Base-by-base conservation (phyloP, 805 yeast species). In the Starmera caribaea region DNA sequence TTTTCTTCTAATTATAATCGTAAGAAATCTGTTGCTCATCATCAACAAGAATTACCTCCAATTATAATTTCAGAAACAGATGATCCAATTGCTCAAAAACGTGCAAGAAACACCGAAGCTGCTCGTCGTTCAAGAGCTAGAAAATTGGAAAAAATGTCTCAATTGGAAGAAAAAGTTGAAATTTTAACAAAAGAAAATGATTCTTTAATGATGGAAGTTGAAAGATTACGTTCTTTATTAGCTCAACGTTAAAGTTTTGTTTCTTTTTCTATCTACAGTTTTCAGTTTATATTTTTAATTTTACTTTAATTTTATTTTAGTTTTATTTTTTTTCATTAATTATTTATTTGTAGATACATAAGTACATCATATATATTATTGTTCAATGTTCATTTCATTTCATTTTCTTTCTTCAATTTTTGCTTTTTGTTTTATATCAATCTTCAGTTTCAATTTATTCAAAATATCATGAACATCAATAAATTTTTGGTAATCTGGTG, bases 81-180 rank as follows among this genome's bases (percentile, higher is more conserved):
- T 37, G 95, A 88, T 59, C 75, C 81, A n/a, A 73, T 72, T 41
- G 75, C 86, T 35, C 60, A 83, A 53, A 90, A 90, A 68, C 80
- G 97, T 59, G 97, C 97, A 8, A 80, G 90, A 63, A 90, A 92
- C 73, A 90, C 79, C 37, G 96, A 88, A 58, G 97, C 97, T 49
- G 97, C 97, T 8, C 79, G 97, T 62, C 76, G 96, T 57, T 87
- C 96, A 24, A 73, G 97, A 55, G 96, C 96, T 17, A 78, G 95
- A 60, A 87, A 89, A 63, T 79, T 83, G 79, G 84, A 84, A 59
- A 76, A 95, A 61, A 83, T 89, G 86, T 53, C 63, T 44, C 90
- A 85, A 58, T 68, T 89, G 58, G 97, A 89, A 63, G 75, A 62
- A 17, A 78, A 76, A 59, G 92, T 88, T 39, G 86, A 79, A 48